Conservation (phyloP, 371 early-diverging fungal species). For the Funneliformis caledonium region DNA sequence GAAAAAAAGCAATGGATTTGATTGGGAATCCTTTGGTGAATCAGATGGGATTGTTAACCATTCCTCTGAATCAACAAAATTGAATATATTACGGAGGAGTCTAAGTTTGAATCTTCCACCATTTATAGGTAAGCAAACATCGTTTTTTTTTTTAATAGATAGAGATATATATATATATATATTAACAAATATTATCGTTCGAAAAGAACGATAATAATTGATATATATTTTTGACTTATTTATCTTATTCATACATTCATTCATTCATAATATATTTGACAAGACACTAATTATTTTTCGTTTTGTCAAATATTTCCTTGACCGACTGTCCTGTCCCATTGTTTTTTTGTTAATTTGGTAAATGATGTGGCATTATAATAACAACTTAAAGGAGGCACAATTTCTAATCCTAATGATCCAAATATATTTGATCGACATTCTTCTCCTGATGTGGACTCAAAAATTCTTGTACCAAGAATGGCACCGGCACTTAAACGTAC, state of each 20-base stretch:
- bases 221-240: too few relatives aligned
- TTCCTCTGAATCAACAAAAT: constrained; percentile 36
- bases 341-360: too few relatives aligned
- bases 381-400: neutral
- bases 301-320: too few relatives aligned
- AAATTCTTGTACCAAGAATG: constrained; percentile 54
- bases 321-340: too few relatives aligned
- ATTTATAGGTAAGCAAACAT: constrained; percentile 47
- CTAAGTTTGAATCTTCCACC: constrained; percentile 51
- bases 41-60: constrained; percentile 13
- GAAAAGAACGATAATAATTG: too few relatives aligned
- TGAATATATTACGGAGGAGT: constrained; percentile 51
- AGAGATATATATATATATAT: too few relatives aligned
- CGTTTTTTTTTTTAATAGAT: neutral
- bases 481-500: constrained; percentile 54
- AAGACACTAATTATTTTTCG: too few relatives aligned
- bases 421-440: constrained; percentile 46
- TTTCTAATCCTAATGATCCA: constrained; percentile 32
- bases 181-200: too few relatives aligned
- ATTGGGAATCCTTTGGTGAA: neutral
- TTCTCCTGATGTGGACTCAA: constrained; percentile 54
- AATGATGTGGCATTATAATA: too few relatives aligned
- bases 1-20: constrained; percentile 39
- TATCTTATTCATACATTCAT: too few relatives aligned
- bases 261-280: too few relatives aligned